phyloP scores from a whole-genome alignment of 257 asterid species.

The Capsicum chinense region DNA sequence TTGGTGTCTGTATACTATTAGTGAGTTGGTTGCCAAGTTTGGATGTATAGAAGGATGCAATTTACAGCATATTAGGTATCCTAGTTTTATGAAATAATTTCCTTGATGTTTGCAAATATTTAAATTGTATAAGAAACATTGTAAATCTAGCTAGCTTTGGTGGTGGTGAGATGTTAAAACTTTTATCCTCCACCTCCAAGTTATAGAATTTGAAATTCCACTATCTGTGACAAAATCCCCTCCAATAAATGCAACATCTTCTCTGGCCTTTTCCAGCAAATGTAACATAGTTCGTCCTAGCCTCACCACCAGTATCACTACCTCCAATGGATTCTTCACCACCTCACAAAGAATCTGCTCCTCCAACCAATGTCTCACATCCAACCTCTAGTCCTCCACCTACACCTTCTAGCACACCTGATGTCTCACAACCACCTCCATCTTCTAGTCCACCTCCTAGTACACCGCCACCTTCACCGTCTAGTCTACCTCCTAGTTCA shows the following conservation, averaged over 20 bases:
- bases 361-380: slow-evolving; percentile 28
- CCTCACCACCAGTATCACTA: slow-evolving; percentile 30
- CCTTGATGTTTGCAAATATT: slow-evolving; percentile 31
- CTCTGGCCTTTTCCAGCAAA: neutral
- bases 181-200: slow-evolving; percentile 38
- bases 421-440: slow-evolving; percentile 31
- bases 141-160: slow-evolving; percentile 31
- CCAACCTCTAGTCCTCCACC: slow-evolving; percentile 35
- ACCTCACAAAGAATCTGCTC: slow-evolving; percentile 14
- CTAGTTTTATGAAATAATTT: neutral
- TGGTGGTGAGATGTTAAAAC: slow-evolving; percentile 40
- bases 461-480: slow-evolving; percentile 33
- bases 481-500: slow-evolving; percentile 31
- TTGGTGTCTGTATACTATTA: neutral
- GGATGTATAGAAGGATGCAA: neutral
- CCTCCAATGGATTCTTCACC: slow-evolving; percentile 37
- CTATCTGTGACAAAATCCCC: slow-evolving; percentile 16
- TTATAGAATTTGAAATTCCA: slow-evolving; percentile 32
- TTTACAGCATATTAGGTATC: slow-evolving; percentile 16
- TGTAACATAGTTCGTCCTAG: slow-evolving; percentile 32
- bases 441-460: slow-evolving; percentile 25
- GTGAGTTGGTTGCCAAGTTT: neutral
- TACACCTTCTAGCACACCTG: slow-evolving; percentile 27
- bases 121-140: neutral
- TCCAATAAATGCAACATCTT: slow-evolving; percentile 17